These are phyloP conservation scores for Forsythia suspensa DNA, from an alignment of 257 asterid species.

Conservation along the genomic window DNA sequence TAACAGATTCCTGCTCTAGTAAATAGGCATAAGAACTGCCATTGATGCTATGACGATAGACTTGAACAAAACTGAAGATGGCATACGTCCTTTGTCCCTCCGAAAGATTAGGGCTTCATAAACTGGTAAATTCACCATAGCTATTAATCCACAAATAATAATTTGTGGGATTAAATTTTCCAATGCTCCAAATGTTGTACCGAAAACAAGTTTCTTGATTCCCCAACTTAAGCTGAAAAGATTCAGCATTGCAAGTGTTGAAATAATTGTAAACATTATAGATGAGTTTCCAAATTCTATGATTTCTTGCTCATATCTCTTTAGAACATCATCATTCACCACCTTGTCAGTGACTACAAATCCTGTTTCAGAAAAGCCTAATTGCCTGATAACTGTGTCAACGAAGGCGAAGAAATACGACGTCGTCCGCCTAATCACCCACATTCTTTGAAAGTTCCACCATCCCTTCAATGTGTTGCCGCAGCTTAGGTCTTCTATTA, in stretches of 20 bases:
- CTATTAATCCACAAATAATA: constrained; percentile 26
- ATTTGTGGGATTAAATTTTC: constrained; percentile 19
- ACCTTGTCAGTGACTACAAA: constrained; percentile 58
- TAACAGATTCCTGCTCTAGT: background rate
- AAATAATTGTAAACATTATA: constrained; percentile 38
- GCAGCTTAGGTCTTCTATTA: constrained; percentile 39
- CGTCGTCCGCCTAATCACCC: constrained; percentile 50
- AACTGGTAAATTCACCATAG: constrained; percentile 30
- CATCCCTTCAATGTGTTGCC: constrained; percentile 55
- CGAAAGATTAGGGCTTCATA: constrained; percentile 38
- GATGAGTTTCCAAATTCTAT: constrained; percentile 67
- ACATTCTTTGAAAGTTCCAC: constrained; percentile 70
- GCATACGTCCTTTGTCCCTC: constrained; percentile 34
- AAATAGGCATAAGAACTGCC: constrained; percentile 18
- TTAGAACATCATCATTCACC: constrained; percentile 41
- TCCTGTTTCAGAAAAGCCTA: constrained; percentile 51
- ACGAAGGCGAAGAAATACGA: constrained; percentile 47
- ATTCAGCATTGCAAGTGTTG: constrained; percentile 62
- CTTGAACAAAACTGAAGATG: constrained; percentile 31
- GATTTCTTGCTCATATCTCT: constrained; percentile 52
- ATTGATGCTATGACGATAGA: constrained; percentile 31
- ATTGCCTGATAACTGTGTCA: constrained; percentile 36
- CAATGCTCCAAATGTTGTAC: background rate
- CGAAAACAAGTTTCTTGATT: constrained; percentile 21
- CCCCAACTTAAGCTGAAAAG: constrained; percentile 47